Evolutionary conservation across 148 eudicot genomes (phyloP).

Genomic region (Diospyros kaki): DNA sequence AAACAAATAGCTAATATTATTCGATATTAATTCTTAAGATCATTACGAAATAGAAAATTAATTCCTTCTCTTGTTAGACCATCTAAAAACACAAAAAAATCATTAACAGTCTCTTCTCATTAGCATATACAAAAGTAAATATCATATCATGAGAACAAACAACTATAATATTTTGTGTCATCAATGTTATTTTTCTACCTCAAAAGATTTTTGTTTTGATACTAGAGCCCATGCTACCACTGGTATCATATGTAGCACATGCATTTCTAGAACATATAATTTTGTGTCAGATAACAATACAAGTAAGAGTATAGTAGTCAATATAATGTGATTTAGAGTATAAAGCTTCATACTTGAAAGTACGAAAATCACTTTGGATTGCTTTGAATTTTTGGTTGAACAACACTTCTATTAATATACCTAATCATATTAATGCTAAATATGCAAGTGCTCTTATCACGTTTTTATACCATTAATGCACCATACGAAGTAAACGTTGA

Average conservation of each 20-base stretch:
- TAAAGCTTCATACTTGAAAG: not conserved
- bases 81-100: not conserved
- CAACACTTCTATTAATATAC: not conserved
- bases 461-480: not conserved
- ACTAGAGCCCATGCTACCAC: not conserved
- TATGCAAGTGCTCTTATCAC: not conserved
- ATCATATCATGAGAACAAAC: constrained; percentile 9
- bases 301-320: not conserved
- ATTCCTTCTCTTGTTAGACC: too few relatives aligned
- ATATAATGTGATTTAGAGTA: too few relatives aligned
- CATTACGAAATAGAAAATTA: too few relatives aligned
- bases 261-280: not conserved
- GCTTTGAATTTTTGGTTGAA: constrained; percentile 1
- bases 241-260: constrained; percentile 2
- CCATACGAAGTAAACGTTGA: not conserved
- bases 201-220: constrained; percentile 1
- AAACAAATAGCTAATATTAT: too few relatives aligned
- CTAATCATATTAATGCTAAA: too few relatives aligned
- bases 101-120: not conserved
- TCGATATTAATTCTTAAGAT: too few relatives aligned
- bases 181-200: not conserved
- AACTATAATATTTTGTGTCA: constrained; percentile 4
- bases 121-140: constrained; percentile 3
- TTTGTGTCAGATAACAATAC: not conserved
- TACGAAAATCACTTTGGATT: constrained; percentile 4